A percentile compares a stretch with the other conserved stretches of the same genome.
phyloP scores from a whole-genome alignment of 2,329 filamentous ascomycete species.

The Claviceps sp. region DNA sequence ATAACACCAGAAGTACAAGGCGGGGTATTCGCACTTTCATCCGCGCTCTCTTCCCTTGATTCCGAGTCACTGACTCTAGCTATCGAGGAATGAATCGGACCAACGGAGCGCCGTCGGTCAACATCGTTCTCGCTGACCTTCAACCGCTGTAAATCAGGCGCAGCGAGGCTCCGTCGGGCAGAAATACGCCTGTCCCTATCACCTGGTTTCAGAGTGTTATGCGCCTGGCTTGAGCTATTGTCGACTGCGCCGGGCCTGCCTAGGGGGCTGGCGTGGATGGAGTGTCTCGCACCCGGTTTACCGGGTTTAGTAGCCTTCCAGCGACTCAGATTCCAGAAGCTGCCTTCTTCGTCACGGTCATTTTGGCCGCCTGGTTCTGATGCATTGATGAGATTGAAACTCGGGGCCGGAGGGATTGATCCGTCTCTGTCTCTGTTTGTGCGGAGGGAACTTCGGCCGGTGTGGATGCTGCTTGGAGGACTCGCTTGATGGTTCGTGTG shows the following conservation, averaged over 20 bases:
- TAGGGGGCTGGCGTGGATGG: slow-evolving; percentile 13
- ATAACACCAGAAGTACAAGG: not conserved
- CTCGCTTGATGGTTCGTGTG: slow-evolving; percentile 19
- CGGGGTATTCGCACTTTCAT: slow-evolving; percentile 8
- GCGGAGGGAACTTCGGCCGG: slow-evolving; percentile 14
- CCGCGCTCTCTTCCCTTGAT: slow-evolving; percentile 9
- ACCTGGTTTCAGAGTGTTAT: slow-evolving; percentile 18
- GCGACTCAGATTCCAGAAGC: slow-evolving; percentile 45
- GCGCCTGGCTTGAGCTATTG: slow-evolving; percentile 5
- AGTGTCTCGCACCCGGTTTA: slow-evolving; percentile 22
- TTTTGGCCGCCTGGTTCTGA: slow-evolving; percentile 21
- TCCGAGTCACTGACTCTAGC: slow-evolving; percentile 12
- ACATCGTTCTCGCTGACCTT: slow-evolving; percentile 12
- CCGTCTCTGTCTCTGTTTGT: slow-evolving; percentile 13
- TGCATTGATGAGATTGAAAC: slow-evolving; percentile 34
- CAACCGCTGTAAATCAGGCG: slow-evolving; percentile 15
- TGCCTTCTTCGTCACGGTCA: slow-evolving; percentile 27
- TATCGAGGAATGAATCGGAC: slow-evolving; percentile 11
- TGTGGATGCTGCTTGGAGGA: slow-evolving; percentile 22
- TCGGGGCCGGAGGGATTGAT: slow-evolving; percentile 36
- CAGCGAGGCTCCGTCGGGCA: slow-evolving; percentile 18
- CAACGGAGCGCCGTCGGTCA: slow-evolving; percentile 18
- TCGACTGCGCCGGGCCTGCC: slow-evolving; percentile 8
- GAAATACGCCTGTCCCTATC: slow-evolving; percentile 18
- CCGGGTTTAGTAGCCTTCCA: slow-evolving; percentile 33